phyloP scores from a whole-genome alignment of 2,329 filamentous ascomycete species.

The Colletotrichum sp. region DNA sequence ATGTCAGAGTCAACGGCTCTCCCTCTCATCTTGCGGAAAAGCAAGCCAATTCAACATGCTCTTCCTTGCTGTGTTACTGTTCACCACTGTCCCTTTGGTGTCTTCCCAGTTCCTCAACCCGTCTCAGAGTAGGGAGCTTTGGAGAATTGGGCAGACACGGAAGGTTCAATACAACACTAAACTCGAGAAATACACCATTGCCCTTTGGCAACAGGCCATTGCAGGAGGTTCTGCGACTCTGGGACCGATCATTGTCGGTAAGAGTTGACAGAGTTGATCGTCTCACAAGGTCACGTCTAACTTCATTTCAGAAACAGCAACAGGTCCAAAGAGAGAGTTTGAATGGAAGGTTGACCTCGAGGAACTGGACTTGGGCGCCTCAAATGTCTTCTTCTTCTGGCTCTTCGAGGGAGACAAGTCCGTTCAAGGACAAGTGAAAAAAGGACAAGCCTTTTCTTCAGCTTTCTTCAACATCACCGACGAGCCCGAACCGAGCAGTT shows the following conservation, averaged over 20 bases:
- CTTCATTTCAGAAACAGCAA: not conserved
- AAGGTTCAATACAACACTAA: conserved; percentile 27
- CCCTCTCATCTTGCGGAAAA: not conserved
- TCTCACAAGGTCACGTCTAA: not conserved
- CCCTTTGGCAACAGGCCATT: conserved; percentile 27
- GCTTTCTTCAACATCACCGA: conserved; percentile 27
- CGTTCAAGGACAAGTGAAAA: conserved; percentile 4
- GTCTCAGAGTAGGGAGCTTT: not conserved
- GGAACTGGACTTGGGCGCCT: conserved; percentile 15
- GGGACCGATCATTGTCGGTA: conserved; percentile 21
- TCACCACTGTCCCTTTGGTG: not conserved
- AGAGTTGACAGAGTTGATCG: not conserved
- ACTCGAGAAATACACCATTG: conserved; percentile 27
- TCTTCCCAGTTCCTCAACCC: conserved; percentile 1
- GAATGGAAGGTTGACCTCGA: conserved; percentile 23
- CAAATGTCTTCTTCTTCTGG: conserved; percentile 25
- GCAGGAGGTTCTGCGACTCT: not conserved
- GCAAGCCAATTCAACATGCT: not conserved
- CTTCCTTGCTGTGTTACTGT: not conserved
- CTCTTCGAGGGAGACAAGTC: conserved; percentile 22
- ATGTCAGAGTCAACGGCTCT: not conserved
- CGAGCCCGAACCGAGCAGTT: not conserved
- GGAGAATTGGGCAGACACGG: conserved; percentile 13
- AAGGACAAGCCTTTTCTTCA: not conserved
- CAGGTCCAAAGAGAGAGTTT: conserved; percentile 8